Conservation (phyloP, 768 basidiomycete species). For the Hemileccinum rubropunctum region DNA sequence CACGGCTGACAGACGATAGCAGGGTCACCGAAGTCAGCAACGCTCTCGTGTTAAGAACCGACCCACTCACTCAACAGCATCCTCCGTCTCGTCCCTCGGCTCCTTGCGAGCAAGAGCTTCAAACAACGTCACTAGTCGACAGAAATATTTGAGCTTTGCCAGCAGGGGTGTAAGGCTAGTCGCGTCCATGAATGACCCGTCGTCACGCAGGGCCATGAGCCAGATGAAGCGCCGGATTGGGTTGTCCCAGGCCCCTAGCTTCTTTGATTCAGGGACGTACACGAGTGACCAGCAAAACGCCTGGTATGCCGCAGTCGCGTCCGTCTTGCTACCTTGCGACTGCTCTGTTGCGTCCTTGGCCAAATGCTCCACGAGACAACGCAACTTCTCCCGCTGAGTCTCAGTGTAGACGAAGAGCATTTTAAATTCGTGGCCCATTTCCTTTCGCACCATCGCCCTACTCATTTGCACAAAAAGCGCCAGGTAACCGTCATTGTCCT, state of each 20-base stretch:
- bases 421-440: not conserved
- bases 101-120: no score
- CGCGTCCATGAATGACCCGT: conserved; percentile 3
- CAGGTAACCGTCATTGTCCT: not conserved
- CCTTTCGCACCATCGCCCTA: not conserved
- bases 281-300: not conserved
- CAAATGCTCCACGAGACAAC: no score
- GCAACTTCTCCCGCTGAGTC: no score
- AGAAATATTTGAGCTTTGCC: conserved; percentile 7
- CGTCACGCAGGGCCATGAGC: not conserved
- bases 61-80: no score
- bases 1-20: no score
- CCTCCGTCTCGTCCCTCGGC: no score
- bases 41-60: no score
- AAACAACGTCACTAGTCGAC: not conserved
- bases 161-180: not conserved
- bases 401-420: no score
- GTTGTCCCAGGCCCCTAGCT: not conserved
- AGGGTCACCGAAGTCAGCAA: no score
- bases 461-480: not conserved
- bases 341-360: no score
- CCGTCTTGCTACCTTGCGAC: no score
- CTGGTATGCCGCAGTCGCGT: not conserved
- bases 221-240: not conserved
- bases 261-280: no score